Evolutionary conservation across 495 filamentous ascomycete genomes (phyloP).

Genomic region (Jackrogersella multiformis): DNA sequence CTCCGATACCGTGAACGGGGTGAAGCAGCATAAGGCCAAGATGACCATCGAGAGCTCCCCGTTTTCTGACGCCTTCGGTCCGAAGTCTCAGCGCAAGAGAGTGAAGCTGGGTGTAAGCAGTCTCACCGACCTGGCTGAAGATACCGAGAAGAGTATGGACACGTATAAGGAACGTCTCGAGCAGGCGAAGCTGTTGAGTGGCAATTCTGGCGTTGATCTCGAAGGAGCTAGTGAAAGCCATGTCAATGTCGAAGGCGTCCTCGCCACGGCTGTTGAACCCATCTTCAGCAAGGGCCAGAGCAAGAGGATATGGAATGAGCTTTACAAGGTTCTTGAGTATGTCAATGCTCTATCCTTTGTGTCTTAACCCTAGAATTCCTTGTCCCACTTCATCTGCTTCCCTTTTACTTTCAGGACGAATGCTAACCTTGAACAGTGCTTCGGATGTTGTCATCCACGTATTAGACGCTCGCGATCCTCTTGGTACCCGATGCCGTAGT

Average conservation of each 20-base stretch:
- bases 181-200: slow-evolving; percentile 74
- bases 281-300: slow-evolving; percentile 95
- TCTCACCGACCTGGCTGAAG: slow-evolving; percentile 81
- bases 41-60: slow-evolving; percentile 88
- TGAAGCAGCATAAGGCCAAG: slow-evolving; percentile 94
- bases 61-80: slow-evolving; percentile 90
- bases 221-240: slow-evolving; percentile 54
- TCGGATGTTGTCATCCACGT: slow-evolving; percentile 96
- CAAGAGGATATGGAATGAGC: slow-evolving; percentile 96
- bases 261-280: slow-evolving; percentile 79
- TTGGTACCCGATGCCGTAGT: slow-evolving; percentile 87
- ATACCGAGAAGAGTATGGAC: slow-evolving; percentile 79
- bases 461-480: slow-evolving; percentile 90
- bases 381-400: neutral
- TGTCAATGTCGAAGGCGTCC: slow-evolving; percentile 59
- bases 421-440: slow-evolving; percentile 45
- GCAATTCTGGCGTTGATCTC: slow-evolving; percentile 65
- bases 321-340: slow-evolving; percentile 94
- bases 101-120: slow-evolving; percentile 85
- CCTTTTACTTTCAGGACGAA: neutral
- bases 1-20: slow-evolving; percentile 71
- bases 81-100: slow-evolving; percentile 90
- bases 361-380: no score
- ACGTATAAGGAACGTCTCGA: slow-evolving; percentile 80
- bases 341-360: neutral